Base-by-base conservation (phyloP, 371 early-diverging fungal species). In the Dichotomocladium elegans region DNA sequence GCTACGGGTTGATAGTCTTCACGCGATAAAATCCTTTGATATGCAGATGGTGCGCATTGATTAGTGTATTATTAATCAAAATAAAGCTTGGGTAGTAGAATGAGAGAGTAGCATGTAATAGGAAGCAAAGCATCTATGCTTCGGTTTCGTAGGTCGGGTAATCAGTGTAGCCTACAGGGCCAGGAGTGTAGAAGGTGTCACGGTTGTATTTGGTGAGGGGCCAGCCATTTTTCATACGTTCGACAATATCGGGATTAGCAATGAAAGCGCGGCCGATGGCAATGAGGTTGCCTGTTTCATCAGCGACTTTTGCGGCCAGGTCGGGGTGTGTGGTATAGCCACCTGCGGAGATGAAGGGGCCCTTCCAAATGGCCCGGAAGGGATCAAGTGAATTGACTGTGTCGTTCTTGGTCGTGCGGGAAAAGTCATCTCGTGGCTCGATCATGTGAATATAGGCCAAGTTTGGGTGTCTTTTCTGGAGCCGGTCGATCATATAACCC, bases 381-480 rank as follows among this genome's bases (percentile, higher is more conserved):
- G 64, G 59, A 21, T 61, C 61, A 10, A 69, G 24, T 0, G 57
- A 41, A n/a, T 61, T 54, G 17, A 21, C 41, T 3, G 28, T 19
- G 4, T 60, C 55, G 10, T 46, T 41, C 15, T 51, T 21, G 29
- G 46, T 47, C 37, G 50, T 50, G 46, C 37, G 40, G 5, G 33
- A 14, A n/a, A 60, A 28, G 21, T 51, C 47, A 17, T 60, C 46
- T 33, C 68, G 61, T 14, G 66, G 57, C 46, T 68, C 72, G 14
- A 68, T 54, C 14, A 72, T 58, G 43, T 72, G 66, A 34, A 72
- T 8, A 41, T 65, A 72, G 17, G 68, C 68, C 42, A 72, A 49
- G 2, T 55, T 24, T 2, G 58, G 57, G 30, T 62, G 58, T 1
- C 45, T 47, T 6, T 55, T 21, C 51, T 68, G 61, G n/a, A 72